A percentile compares a stretch with the other conserved stretches of the same genome.
Conservation (phyloP, 2,329 filamentous ascomycete genomes). For the Truncatella angustata region DNA sequence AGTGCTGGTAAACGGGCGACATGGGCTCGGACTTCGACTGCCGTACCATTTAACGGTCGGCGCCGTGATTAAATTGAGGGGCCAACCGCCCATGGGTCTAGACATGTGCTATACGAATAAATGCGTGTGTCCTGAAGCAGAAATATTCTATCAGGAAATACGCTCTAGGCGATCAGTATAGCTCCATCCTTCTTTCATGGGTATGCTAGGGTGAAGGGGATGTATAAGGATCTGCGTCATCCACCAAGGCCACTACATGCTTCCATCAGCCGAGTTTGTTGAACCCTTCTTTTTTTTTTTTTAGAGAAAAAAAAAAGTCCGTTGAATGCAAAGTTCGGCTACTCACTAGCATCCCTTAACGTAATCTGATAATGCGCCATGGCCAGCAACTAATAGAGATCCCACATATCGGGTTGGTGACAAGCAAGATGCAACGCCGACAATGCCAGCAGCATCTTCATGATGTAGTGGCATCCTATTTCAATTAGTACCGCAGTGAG, state of each 20-base stretch:
- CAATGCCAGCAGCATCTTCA: constrained; percentile 34
- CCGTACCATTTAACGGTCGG: constrained; percentile 7
- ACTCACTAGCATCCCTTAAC: constrained; percentile 9
- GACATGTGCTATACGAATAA: constrained; percentile 7
- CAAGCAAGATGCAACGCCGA: constrained; percentile 35
- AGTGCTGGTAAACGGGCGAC: neutral
- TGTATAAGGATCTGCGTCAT: constrained; percentile 3
- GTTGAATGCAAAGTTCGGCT: neutral
- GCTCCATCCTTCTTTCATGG: constrained; percentile 13
- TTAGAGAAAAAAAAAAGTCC: neutral
- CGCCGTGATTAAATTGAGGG: constrained; percentile 12
- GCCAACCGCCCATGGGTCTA: constrained; percentile 4
- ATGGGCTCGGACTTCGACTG: neutral
- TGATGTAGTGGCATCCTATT: constrained; percentile 32
- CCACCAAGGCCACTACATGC: constrained; percentile 10
- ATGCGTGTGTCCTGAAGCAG: constrained; percentile 15
- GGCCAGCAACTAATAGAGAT: constrained; percentile 28
- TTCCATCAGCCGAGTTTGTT: neutral
- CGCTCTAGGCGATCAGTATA: constrained; percentile 14
- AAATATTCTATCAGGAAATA: constrained; percentile 24
- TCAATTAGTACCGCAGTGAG: constrained; percentile 34
- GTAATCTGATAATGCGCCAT: constrained; percentile 27
- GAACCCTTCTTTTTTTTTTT: too few species aligned
- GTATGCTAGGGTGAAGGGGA: constrained; percentile 15
- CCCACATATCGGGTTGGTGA: constrained; percentile 20